Percentiles rank a stretch among this genome's conserved stretches.
These are phyloP conservation scores for Penicillium concentricum DNA, from an alignment of 2,329 filamentous ascomycete genomes.

Conservation along the genomic window DNA sequence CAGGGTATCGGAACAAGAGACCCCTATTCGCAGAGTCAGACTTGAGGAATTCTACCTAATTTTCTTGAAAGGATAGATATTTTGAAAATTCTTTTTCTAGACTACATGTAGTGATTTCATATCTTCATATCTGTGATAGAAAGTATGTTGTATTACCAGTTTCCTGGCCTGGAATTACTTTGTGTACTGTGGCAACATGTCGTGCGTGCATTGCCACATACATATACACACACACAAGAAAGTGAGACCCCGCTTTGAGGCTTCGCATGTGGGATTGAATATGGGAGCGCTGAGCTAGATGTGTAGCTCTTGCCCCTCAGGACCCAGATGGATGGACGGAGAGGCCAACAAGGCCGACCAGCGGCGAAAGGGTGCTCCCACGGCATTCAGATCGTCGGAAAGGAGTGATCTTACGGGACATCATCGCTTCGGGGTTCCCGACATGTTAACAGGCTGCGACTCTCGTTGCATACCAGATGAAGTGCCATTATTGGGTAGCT, in stretches of 20 bases:
- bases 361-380: conserved; percentile 9
- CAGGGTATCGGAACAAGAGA: too few species aligned
- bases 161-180: not conserved
- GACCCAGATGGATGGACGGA: not conserved
- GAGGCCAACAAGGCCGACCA: conserved; percentile 9
- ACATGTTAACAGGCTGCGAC: conserved; percentile 19
- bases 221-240: not conserved
- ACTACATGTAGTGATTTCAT: not conserved
- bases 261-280: not conserved
- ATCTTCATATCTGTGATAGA: not conserved
- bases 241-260: not conserved
- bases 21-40: too few species aligned
- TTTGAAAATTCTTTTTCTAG: not conserved
- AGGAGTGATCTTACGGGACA: not conserved
- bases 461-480: conserved; percentile 21
- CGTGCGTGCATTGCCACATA: not conserved
- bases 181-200: too few species aligned
- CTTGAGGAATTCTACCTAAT: too few species aligned
- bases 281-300: not conserved
- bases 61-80: too few species aligned
- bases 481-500: conserved; percentile 20
- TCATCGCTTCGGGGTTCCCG: conserved; percentile 19
- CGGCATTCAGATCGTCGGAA: not conserved
- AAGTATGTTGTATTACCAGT: not conserved
- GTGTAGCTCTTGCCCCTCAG: not conserved